Percentiles rank a stretch among this genome's conserved stretches.
Conservation (phyloP, 768 basidiomycete genomes). For the Fibroporia radiculosa region DNA sequence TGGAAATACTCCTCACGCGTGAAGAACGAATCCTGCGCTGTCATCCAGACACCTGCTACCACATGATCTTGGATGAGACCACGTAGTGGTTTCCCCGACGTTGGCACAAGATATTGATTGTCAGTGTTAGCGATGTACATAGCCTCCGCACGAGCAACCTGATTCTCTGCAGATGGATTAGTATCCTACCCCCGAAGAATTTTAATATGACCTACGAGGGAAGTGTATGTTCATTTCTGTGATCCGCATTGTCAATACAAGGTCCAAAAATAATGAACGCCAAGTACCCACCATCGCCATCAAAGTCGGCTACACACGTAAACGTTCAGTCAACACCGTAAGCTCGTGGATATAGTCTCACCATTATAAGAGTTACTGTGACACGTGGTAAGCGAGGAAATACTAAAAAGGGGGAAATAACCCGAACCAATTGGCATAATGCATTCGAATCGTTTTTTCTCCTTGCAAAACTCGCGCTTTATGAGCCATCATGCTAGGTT, state of each 20-base stretch:
- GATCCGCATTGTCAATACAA: constrained; percentile 15
- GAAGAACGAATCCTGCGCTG: constrained; percentile 91
- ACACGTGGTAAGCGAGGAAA: neutral
- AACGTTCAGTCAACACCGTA: neutral
- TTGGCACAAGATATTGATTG: constrained; percentile 98
- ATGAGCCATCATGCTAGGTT: constrained; percentile 99
- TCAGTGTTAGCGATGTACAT: constrained; percentile 94
- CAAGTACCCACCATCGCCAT: constrained; percentile 67
- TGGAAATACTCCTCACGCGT: constrained; percentile 95
- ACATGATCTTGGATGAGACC: constrained; percentile 99
- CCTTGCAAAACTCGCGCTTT: constrained; percentile 85
- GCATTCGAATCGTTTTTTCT: constrained; percentile 99
- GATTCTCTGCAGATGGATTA: constrained; percentile 57
- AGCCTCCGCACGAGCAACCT: constrained; percentile 91
- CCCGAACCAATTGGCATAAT: constrained; percentile 95
- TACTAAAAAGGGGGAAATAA: neutral
- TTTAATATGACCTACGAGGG: constrained; percentile 60
- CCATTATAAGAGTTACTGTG: constrained; percentile 95
- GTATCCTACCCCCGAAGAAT: no score
- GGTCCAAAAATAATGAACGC: neutral
- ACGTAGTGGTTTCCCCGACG: constrained; percentile 94
- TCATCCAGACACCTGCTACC: constrained; percentile 99
- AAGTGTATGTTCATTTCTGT: constrained; percentile 99
- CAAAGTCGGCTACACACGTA: constrained; percentile 71
- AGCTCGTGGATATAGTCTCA: constrained; percentile 25